Evolutionary conservation across 2,329 filamentous ascomycete species (phyloP), one percentile per base, ranked within the genome.

Genomic region (Epichloe hybrida): DNA sequence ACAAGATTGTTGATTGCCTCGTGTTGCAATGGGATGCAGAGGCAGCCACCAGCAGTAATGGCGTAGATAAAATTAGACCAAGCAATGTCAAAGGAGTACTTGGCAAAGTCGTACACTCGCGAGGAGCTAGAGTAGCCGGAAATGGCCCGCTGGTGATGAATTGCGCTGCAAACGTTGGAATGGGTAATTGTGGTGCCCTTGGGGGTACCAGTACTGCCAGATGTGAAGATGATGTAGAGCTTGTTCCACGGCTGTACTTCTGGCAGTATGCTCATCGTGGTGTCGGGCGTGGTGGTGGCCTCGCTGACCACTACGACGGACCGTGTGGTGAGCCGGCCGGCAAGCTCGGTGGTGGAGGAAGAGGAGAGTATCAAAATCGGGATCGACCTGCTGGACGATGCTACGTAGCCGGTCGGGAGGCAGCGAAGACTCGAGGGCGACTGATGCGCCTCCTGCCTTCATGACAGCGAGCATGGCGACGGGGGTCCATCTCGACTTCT

Each of bases 141-240:
- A 2, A 52, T 41, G n/a, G 52, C 47, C 8, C 54, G 51, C 46
- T 53, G 61, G 43, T 54, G 55, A 15, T 37, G 44, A 35, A 59
- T 46, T 12, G 58, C 52, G 37, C 52, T 57, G 40, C 53, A 52
- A 5, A 61, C 52, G 48, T 57, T 55, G 4, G 50, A 21, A 27
- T 62, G 61, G 9, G 55, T 57, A 20, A 59, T 51, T 2, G 58
- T 49, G 2, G 56, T 56, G 13, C 61, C 60, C 37, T 62, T 62
- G 12, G 61, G 59, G 4, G 53, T 57, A 2, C 60, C 57, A 17
- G 57, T 58, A 4, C 49, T 56, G 4, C 57, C 57, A 3, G 54
- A 56, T 2, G 55, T 57, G 36, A 60, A 61, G 13, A 59, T 34
- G 3, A 59, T 35, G 38, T 61, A 62, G 1, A 36, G 27, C 35